Conservation (phyloP, 176 grass and related monocot genomes). For the Ananas comosus region DNA sequence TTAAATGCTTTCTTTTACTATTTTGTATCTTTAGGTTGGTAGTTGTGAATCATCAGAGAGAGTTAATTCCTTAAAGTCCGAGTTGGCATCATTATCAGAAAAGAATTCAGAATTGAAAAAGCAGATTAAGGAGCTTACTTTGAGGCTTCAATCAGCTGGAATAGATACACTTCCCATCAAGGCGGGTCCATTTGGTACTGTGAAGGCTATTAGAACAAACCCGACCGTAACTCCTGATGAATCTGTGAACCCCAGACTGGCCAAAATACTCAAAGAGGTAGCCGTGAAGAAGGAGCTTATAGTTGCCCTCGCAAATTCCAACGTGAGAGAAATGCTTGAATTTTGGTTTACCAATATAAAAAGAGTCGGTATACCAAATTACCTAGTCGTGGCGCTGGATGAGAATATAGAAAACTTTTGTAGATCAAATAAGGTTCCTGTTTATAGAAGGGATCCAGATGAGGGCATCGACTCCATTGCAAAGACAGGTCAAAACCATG, state of each 20-base stretch:
- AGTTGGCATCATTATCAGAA: slow-evolving; percentile 38
- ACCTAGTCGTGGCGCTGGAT: slow-evolving; percentile 89
- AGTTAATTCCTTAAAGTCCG: slow-evolving; percentile 40
- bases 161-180: slow-evolving; percentile 45
- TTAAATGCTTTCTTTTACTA: slow-evolving; percentile 20
- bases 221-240: slow-evolving; percentile 65
- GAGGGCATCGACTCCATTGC: slow-evolving; percentile 67
- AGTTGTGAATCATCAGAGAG: slow-evolving; percentile 44
- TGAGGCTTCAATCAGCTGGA: slow-evolving; percentile 60
- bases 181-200: slow-evolving; percentile 82
- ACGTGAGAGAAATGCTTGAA: slow-evolving; percentile 72
- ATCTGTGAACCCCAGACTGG: slow-evolving; percentile 63
- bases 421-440: slow-evolving; percentile 56
- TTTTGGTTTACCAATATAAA: slow-evolving; percentile 92
- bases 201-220: slow-evolving; percentile 86
- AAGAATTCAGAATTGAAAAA: slow-evolving; percentile 75
- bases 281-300: slow-evolving; percentile 82
- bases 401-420: slow-evolving; percentile 58
- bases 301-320: slow-evolving; percentile 87
- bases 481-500: slow-evolving; percentile 73
- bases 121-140: slow-evolving; percentile 53
- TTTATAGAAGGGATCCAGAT: slow-evolving; percentile 75
- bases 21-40: slow-evolving; percentile 28
- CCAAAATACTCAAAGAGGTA: slow-evolving; percentile 59
- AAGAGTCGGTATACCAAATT: slow-evolving; percentile 80